Evolutionary conservation across 441 rosid genomes (phyloP).

Genomic region (Populus tomentosa): DNA sequence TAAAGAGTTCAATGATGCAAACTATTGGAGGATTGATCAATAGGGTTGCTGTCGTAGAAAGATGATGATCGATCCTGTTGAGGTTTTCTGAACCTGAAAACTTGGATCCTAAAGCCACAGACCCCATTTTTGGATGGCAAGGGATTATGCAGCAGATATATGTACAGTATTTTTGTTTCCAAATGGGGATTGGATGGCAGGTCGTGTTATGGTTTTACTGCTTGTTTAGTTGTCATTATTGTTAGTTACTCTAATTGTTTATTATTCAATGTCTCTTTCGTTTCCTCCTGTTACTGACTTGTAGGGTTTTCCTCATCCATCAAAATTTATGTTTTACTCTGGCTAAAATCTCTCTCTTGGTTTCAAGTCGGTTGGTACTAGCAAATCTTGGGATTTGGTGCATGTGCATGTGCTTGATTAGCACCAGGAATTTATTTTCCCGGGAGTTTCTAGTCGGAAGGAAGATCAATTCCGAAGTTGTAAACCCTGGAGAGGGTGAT

Average conservation of each 20-base stretch:
- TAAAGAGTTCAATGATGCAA: conserved; percentile 84
- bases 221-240: conserved; percentile 23
- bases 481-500: too few relatives aligned
- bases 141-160: conserved; percentile 25
- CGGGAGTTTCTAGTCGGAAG: neutral
- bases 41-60: conserved; percentile 79
- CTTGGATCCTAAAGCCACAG: conserved; percentile 14
- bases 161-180: conserved; percentile 62
- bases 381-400: neutral
- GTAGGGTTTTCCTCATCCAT: conserved; percentile 17
- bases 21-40: conserved; percentile 91
- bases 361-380: neutral
- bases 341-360: neutral
- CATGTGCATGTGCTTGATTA: too few relatives aligned
- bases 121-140: conserved; percentile 29
- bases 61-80: conserved; percentile 15
- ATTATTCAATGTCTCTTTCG: conserved; percentile 27
- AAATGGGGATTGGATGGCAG: conserved; percentile 36
- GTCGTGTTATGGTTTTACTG: conserved; percentile 28
- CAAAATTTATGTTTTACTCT: conserved; percentile 8
- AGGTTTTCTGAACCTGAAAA: conserved; percentile 10
- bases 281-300: conserved; percentile 17
- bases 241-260: conserved; percentile 15
- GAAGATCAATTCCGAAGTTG: neutral
- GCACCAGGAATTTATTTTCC: neutral